phyloP scores from a whole-genome alignment of 169 alveolate species.

The Cryptosporidium muris region DNA sequence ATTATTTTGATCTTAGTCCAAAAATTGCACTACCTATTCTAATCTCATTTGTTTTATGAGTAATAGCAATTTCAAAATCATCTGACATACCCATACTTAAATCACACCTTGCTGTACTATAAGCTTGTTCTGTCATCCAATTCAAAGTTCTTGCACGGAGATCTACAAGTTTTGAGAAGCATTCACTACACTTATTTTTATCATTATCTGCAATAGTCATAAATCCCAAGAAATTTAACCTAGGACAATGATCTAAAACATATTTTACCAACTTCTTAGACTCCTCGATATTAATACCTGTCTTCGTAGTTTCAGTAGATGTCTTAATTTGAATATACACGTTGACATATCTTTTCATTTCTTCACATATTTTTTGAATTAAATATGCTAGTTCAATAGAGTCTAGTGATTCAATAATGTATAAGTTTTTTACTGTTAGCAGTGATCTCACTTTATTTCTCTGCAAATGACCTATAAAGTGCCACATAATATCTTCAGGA shows the following conservation, averaged over 20 bases:
- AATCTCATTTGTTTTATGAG: constrained; percentile 86
- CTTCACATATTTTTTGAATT: constrained; percentile 80
- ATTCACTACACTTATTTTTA: constrained; percentile 74
- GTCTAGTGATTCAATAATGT: constrained; percentile 89
- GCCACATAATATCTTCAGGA: constrained; percentile 91
- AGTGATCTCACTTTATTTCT: constrained; percentile 89
- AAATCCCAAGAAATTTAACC: constrained; percentile 87
- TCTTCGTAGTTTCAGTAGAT: constrained; percentile 85
- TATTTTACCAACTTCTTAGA: constrained; percentile 76
- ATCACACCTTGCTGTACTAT: constrained; percentile 6
- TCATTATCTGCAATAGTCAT: constrained; percentile 85
- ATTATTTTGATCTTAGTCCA: constrained; percentile 70
- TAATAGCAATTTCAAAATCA: constrained; percentile 90
- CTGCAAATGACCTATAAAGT: constrained; percentile 93
- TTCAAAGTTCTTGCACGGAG: constrained; percentile 74
- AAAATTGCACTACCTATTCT: constrained; percentile 92
- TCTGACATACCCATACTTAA: constrained; percentile 93
- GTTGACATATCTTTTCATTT: constrained; percentile 72
- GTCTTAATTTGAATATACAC: constrained; percentile 89
- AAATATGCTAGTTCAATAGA: constrained; percentile 84
- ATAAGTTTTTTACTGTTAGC: constrained; percentile 81
- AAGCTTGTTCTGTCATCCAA: constrained; percentile 73
- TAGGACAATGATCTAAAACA: constrained; percentile 77
- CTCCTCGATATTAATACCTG: constrained; percentile 83
- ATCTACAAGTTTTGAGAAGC: constrained; percentile 78